phyloP scores from a whole-genome alignment of 177 flowering plant species.

The Vitis hybrid region DNA sequence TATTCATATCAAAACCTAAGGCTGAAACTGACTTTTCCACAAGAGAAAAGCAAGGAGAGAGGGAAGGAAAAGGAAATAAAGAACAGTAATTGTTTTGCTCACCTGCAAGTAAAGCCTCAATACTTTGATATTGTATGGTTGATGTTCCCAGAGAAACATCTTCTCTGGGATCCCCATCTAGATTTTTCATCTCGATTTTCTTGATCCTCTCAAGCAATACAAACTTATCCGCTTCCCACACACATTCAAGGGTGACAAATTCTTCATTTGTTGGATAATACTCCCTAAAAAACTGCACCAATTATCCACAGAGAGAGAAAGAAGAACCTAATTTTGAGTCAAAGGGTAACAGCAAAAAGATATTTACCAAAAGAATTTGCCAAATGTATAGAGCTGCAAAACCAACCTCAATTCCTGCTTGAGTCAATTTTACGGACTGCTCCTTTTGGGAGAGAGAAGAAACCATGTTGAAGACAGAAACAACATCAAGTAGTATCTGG shows the following conservation, averaged over 20 bases:
- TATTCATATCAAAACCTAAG: neutral
- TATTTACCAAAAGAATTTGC: neutral
- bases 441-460: slow-evolving; percentile 58
- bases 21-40: neutral
- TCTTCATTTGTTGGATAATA: slow-evolving; percentile 59
- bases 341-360: neutral
- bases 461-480: slow-evolving; percentile 61
- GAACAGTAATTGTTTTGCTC: slow-evolving; percentile 6
- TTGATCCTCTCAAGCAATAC: slow-evolving; percentile 48
- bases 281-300: slow-evolving; percentile 70
- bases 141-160: slow-evolving; percentile 21
- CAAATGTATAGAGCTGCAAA: neutral
- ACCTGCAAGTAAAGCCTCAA: slow-evolving; percentile 70
- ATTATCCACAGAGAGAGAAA: neutral
- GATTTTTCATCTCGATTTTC: slow-evolving; percentile 20
- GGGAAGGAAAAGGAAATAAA: neutral
- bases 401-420: slow-evolving; percentile 72
- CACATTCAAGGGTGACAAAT: slow-evolving; percentile 49
- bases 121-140: slow-evolving; percentile 44
- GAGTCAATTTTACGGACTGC: slow-evolving; percentile 55
- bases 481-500: slow-evolving; percentile 80
- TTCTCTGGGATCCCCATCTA: slow-evolving; percentile 22
- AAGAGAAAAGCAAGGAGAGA: neutral
- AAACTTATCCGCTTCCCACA: slow-evolving; percentile 73
- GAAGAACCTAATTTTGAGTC: neutral